Percentiles rank a stretch among this genome's conserved stretches.
These are phyloP conservation scores for Boletus barrowsii DNA, from an alignment of 768 basidiomycete species.

Conservation along the genomic window DNA sequence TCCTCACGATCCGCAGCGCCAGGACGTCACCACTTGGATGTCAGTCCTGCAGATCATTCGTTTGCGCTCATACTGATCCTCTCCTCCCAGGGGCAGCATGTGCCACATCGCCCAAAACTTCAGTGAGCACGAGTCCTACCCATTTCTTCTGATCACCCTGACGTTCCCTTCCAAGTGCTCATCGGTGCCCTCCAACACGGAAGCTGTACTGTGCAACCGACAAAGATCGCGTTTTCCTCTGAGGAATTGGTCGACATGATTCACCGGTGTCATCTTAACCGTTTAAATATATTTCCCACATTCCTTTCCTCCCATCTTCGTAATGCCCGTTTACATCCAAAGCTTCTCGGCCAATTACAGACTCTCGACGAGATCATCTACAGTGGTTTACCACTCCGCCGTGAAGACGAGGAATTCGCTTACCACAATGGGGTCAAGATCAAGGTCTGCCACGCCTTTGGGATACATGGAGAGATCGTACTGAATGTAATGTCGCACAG, in stretches of 20 bases:
- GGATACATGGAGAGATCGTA: conserved; percentile 9
- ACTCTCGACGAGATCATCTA: conserved; percentile 63
- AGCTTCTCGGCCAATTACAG: conserved; percentile 54
- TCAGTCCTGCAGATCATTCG: conserved; percentile 37
- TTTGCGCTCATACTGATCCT: conserved; percentile 32
- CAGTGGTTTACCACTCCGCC: conserved; percentile 59
- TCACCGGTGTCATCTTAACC: conserved; percentile 61
- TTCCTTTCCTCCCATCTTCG: conserved; percentile 66
- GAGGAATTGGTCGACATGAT: conserved; percentile 74
- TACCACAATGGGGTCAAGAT: conserved; percentile 60
- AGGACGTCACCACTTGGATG: conserved; percentile 75
- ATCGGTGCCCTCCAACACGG: conserved; percentile 71
- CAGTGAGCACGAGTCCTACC: conserved; percentile 46
- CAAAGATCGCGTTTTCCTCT: conserved; percentile 58
- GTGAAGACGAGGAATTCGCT: conserved; percentile 73
- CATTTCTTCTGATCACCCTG: conserved; percentile 21
- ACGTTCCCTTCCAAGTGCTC: conserved; percentile 43
- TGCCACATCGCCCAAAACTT: conserved; percentile 77
- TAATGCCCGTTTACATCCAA: conserved; percentile 55
- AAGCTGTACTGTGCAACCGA: conserved; percentile 70
- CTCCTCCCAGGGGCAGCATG: conserved; percentile 67
- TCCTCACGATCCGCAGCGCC: conserved; percentile 48
- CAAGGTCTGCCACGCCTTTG: conserved; percentile 42
- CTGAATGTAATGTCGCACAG: conserved; percentile 36
- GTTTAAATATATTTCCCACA: conserved; percentile 70